Evolutionary conservation across 108 stramenopile genomes (phyloP).

Genomic region (Skeletonema grethae): DNA sequence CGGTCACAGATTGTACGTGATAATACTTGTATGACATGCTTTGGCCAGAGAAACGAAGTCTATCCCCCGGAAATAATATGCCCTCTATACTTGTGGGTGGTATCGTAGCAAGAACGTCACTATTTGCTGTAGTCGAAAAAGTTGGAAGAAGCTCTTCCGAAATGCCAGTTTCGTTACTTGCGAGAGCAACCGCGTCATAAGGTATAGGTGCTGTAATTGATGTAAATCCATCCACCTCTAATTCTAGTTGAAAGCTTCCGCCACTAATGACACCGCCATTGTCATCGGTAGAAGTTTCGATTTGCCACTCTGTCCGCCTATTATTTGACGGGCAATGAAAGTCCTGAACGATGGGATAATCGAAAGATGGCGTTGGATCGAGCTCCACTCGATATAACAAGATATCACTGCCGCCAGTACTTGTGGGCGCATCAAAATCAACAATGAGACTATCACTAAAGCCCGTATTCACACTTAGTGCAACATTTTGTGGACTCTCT

Average conservation of each 20-base stretch:
- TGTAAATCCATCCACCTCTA: slow-evolving; percentile 52
- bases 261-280: slow-evolving; percentile 32
- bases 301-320: slow-evolving; percentile 64
- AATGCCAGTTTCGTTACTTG: slow-evolving; percentile 64
- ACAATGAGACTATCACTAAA: slow-evolving; percentile 63
- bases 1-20: slow-evolving; percentile 41
- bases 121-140: slow-evolving; percentile 25
- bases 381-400: slow-evolving; percentile 79
- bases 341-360: slow-evolving; percentile 67
- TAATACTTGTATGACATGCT: slow-evolving; percentile 45
- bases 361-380: slow-evolving; percentile 75
- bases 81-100: slow-evolving; percentile 42
- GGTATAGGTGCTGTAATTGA: slow-evolving; percentile 66
- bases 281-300: slow-evolving; percentile 44
- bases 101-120: slow-evolving; percentile 28
- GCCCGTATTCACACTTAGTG: slow-evolving; percentile 61
- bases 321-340: slow-evolving; percentile 72
- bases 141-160: slow-evolving; percentile 31
- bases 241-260: slow-evolving; percentile 63
- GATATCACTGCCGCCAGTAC: slow-evolving; percentile 71
- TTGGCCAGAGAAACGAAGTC: slow-evolving; percentile 50
- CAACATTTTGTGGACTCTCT: slow-evolving; percentile 58
- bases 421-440: slow-evolving; percentile 55
- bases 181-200: slow-evolving; percentile 75
- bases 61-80: slow-evolving; percentile 57